Percentiles rank a stretch among this genome's conserved stretches.
Evolutionary conservation across 805 yeast genomes (phyloP).

Genomic region (Lachancea cidri): DNA sequence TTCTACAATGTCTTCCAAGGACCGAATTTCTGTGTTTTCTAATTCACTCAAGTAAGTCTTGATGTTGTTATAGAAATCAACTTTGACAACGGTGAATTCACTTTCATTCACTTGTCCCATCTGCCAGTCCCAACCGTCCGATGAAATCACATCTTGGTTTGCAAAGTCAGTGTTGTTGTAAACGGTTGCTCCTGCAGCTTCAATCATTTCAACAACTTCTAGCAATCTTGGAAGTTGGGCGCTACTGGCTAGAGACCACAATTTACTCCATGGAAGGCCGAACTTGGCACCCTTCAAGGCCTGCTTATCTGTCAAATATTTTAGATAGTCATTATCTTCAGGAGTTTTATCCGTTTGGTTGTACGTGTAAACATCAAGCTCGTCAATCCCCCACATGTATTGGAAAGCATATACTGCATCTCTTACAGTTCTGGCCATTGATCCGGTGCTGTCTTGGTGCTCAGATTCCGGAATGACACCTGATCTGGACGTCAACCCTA

Average conservation of each 20-base stretch:
- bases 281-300: conserved; percentile 30
- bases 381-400: conserved; percentile 27
- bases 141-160: conserved; percentile 24
- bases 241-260: conserved; percentile 19
- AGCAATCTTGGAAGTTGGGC: conserved; percentile 18
- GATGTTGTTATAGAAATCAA: conserved; percentile 29
- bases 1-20: conserved; percentile 26
- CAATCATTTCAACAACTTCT: conserved; percentile 17
- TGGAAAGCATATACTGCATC: conserved; percentile 29
- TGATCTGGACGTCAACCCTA: conserved; percentile 28
- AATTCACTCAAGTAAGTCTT: conserved; percentile 21
- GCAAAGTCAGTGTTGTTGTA: conserved; percentile 28
- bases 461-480: conserved; percentile 30
- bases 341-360: conserved; percentile 28
- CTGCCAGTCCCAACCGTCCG: conserved; percentile 31
- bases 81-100: conserved; percentile 30
- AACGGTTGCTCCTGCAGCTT: conserved; percentile 28
- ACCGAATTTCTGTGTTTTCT: conserved; percentile 22
- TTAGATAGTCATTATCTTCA: conserved; percentile 27
- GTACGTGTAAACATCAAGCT: conserved; percentile 22
- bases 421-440: conserved; percentile 27
- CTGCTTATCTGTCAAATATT: conserved; percentile 20
- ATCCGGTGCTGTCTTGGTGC: conserved; percentile 28
- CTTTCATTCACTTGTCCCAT: conserved; percentile 27
- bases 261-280: conserved; percentile 29